phyloP scores from a whole-genome alignment of 148 eudicot genomes.

The Camellia sinensis region DNA sequence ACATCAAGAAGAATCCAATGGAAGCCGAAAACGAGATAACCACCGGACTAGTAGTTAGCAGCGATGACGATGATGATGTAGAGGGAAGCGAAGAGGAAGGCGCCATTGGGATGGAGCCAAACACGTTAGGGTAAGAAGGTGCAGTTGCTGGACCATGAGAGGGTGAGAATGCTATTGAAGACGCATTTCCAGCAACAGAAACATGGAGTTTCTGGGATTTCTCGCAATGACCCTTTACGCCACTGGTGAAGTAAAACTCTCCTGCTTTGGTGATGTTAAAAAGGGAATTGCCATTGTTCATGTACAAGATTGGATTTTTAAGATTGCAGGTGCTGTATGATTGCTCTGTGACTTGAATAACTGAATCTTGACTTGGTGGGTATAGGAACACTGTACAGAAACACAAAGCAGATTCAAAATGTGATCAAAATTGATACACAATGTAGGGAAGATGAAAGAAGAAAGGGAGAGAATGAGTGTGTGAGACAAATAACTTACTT shows the following conservation, averaged over 20 bases:
- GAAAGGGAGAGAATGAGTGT: not conserved
- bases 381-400: conserved; percentile 71
- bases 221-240: conserved; percentile 51
- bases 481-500: conserved; percentile 44
- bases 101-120: conserved; percentile 69
- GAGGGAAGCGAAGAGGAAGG: conserved; percentile 16
- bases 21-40: conserved; percentile 16
- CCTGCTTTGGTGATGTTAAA: conserved; percentile 65
- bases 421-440: not conserved
- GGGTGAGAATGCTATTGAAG: conserved; percentile 34
- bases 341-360: conserved; percentile 61
- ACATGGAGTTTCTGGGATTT: conserved; percentile 78
- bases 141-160: conserved; percentile 33
- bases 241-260: conserved; percentile 80
- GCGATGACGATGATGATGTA: conserved; percentile 31
- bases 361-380: conserved; percentile 95
- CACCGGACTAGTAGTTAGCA: conserved; percentile 8
- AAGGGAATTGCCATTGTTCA: conserved; percentile 83
- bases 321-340: conserved; percentile 62
- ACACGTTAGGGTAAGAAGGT: conserved; percentile 50
- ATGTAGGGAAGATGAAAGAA: not conserved
- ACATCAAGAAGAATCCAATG: not conserved
- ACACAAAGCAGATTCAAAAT: not conserved
- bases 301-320: conserved; percentile 67
- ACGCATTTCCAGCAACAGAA: conserved; percentile 53